Conservation (phyloP, 768 basidiomycete genomes). For the Agaricus sinodeliciosus region DNA sequence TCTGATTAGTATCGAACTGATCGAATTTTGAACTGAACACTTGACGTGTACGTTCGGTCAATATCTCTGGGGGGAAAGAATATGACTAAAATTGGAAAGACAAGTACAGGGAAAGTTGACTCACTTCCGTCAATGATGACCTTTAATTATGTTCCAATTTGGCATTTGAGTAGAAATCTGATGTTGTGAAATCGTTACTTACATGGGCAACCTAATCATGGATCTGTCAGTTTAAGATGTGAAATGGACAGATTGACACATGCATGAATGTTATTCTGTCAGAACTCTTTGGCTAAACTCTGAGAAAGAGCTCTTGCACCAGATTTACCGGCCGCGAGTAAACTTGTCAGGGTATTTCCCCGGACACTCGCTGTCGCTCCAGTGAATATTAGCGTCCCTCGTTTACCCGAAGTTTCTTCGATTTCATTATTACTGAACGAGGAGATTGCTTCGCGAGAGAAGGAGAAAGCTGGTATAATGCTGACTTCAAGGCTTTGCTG, state of each 20-base stretch:
- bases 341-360: constrained; percentile 56
- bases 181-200: neutral
- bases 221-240: neutral
- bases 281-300: constrained; percentile 70
- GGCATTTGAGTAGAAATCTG: neutral
- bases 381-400: constrained; percentile 64
- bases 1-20: constrained; percentile 37
- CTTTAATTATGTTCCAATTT: constrained; percentile 23
- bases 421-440: constrained; percentile 53
- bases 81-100: neutral
- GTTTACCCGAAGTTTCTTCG: constrained; percentile 41
- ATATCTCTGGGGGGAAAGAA: constrained; percentile 23
- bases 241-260: constrained; percentile 37
- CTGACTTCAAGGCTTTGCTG: constrained; percentile 43
- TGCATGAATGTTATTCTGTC: constrained; percentile 74
- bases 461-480: constrained; percentile 54
- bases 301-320: constrained; percentile 59
- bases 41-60: constrained; percentile 24
- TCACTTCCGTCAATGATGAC: constrained; percentile 63
- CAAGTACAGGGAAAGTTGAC: constrained; percentile 9
- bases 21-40: constrained; percentile 19
- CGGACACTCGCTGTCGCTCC: constrained; percentile 64
- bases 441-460: constrained; percentile 53
- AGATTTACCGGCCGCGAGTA: constrained; percentile 59
- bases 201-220: constrained; percentile 3